Percentiles rank a stretch among this genome's conserved stretches.
phyloP scores from a whole-genome alignment of 2,329 filamentous ascomycete species.

The Kalmusia sp. region DNA sequence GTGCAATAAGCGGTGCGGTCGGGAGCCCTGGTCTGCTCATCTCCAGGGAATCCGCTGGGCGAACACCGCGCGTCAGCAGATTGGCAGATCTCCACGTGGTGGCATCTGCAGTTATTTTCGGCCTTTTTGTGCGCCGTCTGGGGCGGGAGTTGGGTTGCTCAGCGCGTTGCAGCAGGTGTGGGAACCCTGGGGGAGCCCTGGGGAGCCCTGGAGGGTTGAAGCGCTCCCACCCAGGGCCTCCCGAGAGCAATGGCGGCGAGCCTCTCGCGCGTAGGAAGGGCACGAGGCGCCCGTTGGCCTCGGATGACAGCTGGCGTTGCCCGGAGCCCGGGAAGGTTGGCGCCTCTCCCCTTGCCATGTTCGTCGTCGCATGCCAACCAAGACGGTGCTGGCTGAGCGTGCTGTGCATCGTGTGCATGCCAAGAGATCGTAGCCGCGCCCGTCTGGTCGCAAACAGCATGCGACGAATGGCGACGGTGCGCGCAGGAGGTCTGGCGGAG shows the following conservation, averaged over 20 bases:
- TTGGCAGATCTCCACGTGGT: constrained; percentile 44
- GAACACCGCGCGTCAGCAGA: constrained; percentile 32
- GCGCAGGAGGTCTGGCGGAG: neutral
- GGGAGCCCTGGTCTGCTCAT: constrained; percentile 27
- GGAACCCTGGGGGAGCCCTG: too few species aligned
- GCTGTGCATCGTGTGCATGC: constrained; percentile 6
- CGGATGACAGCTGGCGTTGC: constrained; percentile 36
- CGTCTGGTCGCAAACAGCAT: constrained; percentile 1
- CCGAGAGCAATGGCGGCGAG: constrained; percentile 7
- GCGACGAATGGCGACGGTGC: neutral
- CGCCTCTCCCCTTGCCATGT: neutral
- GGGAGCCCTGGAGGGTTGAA: too few species aligned
- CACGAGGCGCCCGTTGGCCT: constrained; percentile 37
- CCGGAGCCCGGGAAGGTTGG: constrained; percentile 6
- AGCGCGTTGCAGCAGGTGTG: neutral
- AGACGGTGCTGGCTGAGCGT: constrained; percentile 23
- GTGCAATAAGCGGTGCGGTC: constrained; percentile 32
- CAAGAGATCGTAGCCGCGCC: constrained; percentile 35
- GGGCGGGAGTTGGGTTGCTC: too few species aligned
- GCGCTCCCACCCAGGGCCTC: too few species aligned
- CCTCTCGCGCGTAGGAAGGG: constrained; percentile 20
- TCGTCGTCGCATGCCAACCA: constrained; percentile 15
- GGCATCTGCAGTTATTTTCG: constrained; percentile 16
- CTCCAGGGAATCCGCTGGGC: constrained; percentile 29
- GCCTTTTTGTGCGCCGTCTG: constrained; percentile 23